Base-by-base conservation (phyloP, 2,329 filamentous ascomycete species). In the Metarhizium robertsii region DNA sequence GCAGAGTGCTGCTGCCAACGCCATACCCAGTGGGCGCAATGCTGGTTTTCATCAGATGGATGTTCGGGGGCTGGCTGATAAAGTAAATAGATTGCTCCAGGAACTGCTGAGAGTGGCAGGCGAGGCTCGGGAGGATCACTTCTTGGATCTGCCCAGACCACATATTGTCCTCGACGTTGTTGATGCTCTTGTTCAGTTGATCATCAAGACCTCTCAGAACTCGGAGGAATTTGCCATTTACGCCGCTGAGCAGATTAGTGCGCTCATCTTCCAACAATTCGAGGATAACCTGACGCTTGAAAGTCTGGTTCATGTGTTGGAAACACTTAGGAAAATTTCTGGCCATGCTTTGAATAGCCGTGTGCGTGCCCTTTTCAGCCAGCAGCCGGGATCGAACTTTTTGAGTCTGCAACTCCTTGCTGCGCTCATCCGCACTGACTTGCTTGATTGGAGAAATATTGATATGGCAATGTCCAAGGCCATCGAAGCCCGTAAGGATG, bases 401-500 rank as follows among this genome's bases (percentile, higher is more conserved):
- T 71, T 86, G 10, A 80, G 79, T 60, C 68, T 85, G 20, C 77
- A 80, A 18, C 70, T 86, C 2, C 76, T 85, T 49, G 72, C 77
- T 11, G 80, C 81, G 3, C 68, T 87, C 45, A 72, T 82, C 47
- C 76, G 76, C 40, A 83, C 81, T 2, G 83, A 85, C 53, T 74
- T 86, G 42, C 64, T 87, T 7, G 82, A 86, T 61, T 83, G 83
- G 76, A 75, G 75, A 53, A 79, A 79, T 53, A 81, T 92, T 52
- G 88, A 92, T 64, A 77, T 81, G 25, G 85, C 88, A 53, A 80
- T 92, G 61, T 83, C 89, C 7, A 86, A 87, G 66, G 84, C 87
- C 2, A 77, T 97, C 20, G 76, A 83, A 55, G 79, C 86, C 55
- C 84, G 84, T 57, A 89, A 91, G 59, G 79, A 84, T 7, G 79